Conservation (phyloP, 1,284 basidiomycete species). For the Cryptococcus deneoformans region DNA sequence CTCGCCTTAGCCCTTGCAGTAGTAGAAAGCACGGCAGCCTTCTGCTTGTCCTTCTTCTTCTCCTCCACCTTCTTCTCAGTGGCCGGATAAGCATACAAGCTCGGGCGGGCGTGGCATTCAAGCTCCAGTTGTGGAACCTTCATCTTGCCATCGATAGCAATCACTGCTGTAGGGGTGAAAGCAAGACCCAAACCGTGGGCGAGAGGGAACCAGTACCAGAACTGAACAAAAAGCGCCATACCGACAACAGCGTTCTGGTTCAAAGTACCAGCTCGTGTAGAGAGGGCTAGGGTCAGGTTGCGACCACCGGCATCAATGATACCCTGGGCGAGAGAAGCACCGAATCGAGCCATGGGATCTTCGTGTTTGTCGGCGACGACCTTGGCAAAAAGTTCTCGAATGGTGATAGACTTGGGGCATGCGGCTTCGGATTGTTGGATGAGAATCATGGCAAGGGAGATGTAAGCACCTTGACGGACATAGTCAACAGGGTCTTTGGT, state of each 20-base stretch:
- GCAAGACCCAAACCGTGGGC: constrained; percentile 90
- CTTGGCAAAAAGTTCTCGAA: constrained; percentile 78
- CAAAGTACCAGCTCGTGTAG: constrained; percentile 79
- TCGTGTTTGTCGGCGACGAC: constrained; percentile 93
- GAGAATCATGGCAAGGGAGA: constrained; percentile 91
- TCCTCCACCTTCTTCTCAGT: constrained; percentile 82
- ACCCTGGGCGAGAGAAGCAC: constrained; percentile 89
- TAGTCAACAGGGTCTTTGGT: constrained; percentile 96
- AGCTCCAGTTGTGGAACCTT: constrained; percentile 91
- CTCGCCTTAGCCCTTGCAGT: constrained; percentile 91
- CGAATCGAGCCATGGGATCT: constrained; percentile 95
- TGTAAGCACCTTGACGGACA: constrained; percentile 94
- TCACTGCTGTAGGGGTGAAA: constrained; percentile 90
- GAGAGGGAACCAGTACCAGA: constrained; percentile 99
- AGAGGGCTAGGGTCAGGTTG: constrained; percentile 88
- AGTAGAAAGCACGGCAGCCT: constrained; percentile 88
- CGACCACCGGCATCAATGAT: constrained; percentile 94
- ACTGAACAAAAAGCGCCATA: constrained; percentile 94
- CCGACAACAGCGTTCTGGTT: constrained; percentile 93
- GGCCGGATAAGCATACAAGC: constrained; percentile 84
- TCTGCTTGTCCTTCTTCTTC: constrained; percentile 83
- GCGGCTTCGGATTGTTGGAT: constrained; percentile 91
- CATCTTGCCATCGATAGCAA: constrained; percentile 79
- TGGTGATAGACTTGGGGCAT: constrained; percentile 72
- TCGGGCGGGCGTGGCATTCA: constrained; percentile 79